Evolutionary conservation across 768 basidiomycete genomes (phyloP), one percentile per base, ranked within the genome.

Genomic region (Rhizopogon roseolus): DNA sequence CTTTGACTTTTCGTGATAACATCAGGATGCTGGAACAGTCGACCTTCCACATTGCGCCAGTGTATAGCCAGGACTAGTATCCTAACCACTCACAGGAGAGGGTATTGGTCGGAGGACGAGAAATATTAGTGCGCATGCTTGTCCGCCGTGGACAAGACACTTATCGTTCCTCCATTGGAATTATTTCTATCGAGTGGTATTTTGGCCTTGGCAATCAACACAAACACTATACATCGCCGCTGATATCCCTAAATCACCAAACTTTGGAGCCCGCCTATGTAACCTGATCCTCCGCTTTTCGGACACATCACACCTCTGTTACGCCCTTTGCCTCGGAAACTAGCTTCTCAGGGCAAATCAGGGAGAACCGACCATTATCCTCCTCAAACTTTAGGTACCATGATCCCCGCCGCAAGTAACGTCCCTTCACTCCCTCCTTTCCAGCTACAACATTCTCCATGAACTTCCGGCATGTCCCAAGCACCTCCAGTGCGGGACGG

Each of bases 271-370:
- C 17, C 17, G n/a, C 17, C 8, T 22, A 32, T 34, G 17, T 48
- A 9, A 34, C 19, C 22, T 22, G 45, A 22, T 19, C n/a, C 1
- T 19, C 14, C 32, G 14, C 22, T 19, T 48, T 34, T 34, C 34
- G 7, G 10, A 25, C 14, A 14, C 14, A 34, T 46, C 34, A 48
- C 8, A 22, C 46, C 19, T 36, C 32, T 16, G 5, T 34, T 25
- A 36, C 34, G 16, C 34, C 34, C 34, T 19, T 65, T 39, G 75
- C 75, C 51, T 77, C 75, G 37, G 62, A 48, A 19, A 82, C 67
- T 46, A 81, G 65, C 53, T 71, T 69, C 59, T 78, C 77, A 2
- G 80, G 81, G 61, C 79, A 82, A 50, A 66, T 67, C 58, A 81
- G 61, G 14, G 74, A 75, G 63, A 76, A 79, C 38, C 73, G 67